Base-by-base conservation (phyloP, 768 basidiomycete species). In the Nidula microcarpa region DNA sequence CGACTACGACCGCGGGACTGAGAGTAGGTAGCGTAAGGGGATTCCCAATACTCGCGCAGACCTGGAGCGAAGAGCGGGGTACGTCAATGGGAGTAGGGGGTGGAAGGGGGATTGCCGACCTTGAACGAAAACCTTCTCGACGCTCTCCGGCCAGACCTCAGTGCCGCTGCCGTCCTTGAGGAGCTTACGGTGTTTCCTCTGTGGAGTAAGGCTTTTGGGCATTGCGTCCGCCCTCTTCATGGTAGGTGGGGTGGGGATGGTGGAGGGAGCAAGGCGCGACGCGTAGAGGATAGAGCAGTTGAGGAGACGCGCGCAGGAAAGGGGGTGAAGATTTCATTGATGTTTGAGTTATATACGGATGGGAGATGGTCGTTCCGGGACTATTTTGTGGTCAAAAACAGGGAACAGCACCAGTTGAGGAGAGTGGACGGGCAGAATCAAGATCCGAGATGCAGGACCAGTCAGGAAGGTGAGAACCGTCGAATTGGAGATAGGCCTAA, bases 141-240 rank as follows among this genome's bases (percentile, higher is more conserved):
- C 78, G 52, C 74, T 68, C 66, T 91, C 87, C 49, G 90, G 89
- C 90, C 90, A 92, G 49, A 92, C 90, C 60, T 91, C 89, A 37
- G 78, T 76, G 62, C 89, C 89, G 60, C 74, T 77, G 63, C 79
- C 79, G 59, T 91, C 89, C 66, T 90, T 91, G 69, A 92, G 76
- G 56, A 91, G 85, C 68, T 91, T 92, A 62, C 87, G 78, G 70
- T 91, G 89, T 59, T 91, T 91, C 53, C 89, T 79, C 65, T 87
- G 85, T 16, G 89, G 89, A 1, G 87, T 91, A 60, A 86, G 77
- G 51, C 76, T 66, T 58, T 73, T 71, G 47, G 63, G 55, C 37
- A 43, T 49, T 35, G 18, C 53, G 50, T 53, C 69, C 62, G 60
- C 61, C 59, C 60, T 70, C 68, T 68, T 65, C 71, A 65, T 60